phyloP scores from a whole-genome alignment of 2,329 filamentous ascomycete species.

The Alternaria novae-zelandiae region DNA sequence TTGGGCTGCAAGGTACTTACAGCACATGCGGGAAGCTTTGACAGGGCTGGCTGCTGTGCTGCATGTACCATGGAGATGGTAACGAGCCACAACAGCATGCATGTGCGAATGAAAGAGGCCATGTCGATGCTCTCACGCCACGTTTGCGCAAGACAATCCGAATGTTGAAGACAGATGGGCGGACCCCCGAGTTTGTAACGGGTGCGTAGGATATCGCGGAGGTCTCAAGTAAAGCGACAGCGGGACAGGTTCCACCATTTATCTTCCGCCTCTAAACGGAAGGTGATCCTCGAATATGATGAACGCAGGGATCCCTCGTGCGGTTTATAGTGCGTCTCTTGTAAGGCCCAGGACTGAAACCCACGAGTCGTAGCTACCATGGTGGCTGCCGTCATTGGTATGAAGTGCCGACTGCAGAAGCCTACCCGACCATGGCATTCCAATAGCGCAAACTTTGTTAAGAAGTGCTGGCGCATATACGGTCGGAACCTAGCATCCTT shows the following conservation, averaged over 20 bases:
- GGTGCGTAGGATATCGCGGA: background rate
- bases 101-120: background rate
- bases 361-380: slow-evolving; percentile 7
- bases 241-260: slow-evolving; percentile 1
- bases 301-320: slow-evolving; percentile 1
- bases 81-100: slow-evolving; percentile 6
- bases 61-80: slow-evolving; percentile 2
- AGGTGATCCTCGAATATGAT: slow-evolving; percentile 3
- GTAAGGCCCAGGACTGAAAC: background rate
- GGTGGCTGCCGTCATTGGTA: background rate
- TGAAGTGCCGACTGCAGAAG: slow-evolving; percentile 4
- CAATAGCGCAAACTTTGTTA: slow-evolving; percentile 9
- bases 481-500: background rate
- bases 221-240: background rate
- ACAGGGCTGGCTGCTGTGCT: slow-evolving; percentile 2
- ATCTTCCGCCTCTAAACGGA: background rate
- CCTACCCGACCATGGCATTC: slow-evolving; percentile 1
- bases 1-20: slow-evolving; percentile 13
- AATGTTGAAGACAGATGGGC: background rate
- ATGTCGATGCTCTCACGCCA: background rate
- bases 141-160: background rate
- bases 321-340: background rate
- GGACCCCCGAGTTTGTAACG: background rate
- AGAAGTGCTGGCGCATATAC: background rate
- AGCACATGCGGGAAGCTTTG: slow-evolving; percentile 19